Percentiles rank a stretch among this genome's conserved stretches.
phyloP scores from a whole-genome alignment of 2,329 filamentous ascomycete species.

The Colletotrichum neosansevieriae region DNA sequence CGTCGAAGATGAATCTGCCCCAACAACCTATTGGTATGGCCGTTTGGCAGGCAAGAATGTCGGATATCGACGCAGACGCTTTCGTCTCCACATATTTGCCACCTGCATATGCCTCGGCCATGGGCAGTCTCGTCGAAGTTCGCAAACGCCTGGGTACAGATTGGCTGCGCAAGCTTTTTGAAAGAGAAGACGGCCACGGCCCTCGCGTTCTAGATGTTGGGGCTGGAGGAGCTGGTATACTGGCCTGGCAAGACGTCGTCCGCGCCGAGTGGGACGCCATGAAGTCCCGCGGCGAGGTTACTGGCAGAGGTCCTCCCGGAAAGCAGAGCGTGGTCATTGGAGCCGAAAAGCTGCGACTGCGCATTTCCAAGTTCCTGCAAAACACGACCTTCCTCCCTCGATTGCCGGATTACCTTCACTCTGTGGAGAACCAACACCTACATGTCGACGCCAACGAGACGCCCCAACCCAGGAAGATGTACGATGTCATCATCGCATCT shows the following conservation, averaged over 20 bases:
- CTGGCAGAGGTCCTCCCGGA: conserved; percentile 66
- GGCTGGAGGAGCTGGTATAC: conserved; percentile 76
- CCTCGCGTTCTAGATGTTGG: conserved; percentile 81
- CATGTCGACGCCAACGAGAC: conserved; percentile 69
- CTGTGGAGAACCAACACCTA: conserved; percentile 68
- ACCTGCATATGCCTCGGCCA: conserved; percentile 75
- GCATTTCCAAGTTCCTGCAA: conserved; percentile 81
- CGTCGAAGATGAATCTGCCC: conserved; percentile 64
- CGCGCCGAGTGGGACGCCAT: conserved; percentile 85
- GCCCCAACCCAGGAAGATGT: conserved; percentile 77
- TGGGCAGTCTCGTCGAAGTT: conserved; percentile 78
- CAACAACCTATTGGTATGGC: conserved; percentile 76
- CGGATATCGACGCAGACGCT: conserved; percentile 79
- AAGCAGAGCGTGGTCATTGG: conserved; percentile 86
- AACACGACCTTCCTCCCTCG: conserved; percentile 94
- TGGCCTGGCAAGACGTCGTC: conserved; percentile 83
- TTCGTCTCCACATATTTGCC: conserved; percentile 79
- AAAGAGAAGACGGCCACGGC: conserved; percentile 59
- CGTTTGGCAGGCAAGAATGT: conserved; percentile 75
- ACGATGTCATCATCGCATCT: conserved; percentile 90
- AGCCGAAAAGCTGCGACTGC: conserved; percentile 79
- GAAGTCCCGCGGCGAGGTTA: conserved; percentile 58
- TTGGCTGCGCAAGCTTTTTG: conserved; percentile 76
- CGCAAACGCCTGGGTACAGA: conserved; percentile 77
- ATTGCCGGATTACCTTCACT: conserved; percentile 86